Base-by-base conservation (phyloP, 768 basidiomycete genomes). In the Suillus cothurnatus region DNA sequence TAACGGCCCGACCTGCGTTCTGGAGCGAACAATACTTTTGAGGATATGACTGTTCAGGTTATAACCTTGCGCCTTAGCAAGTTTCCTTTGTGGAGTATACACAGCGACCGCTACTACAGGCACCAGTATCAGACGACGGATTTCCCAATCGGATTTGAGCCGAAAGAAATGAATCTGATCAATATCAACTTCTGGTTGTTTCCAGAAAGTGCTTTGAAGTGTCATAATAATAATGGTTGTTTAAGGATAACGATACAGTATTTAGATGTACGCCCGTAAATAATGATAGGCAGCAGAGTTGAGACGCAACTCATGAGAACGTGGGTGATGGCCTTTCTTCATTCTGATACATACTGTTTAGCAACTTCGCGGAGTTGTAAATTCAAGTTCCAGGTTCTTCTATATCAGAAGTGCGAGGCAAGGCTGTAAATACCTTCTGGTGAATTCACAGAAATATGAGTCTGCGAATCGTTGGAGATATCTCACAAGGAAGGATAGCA, bases 361-460 rank as follows among this genome's bases (percentile, higher is more conserved):
- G 17, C 57, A 39, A 6, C 6, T n/a, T 59, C 58, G 39, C 58
- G 58, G 58, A 59, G 39, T 41, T 59, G 39, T 41, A 59, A 59
- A 19, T 43, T 8, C 19, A 21, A 21, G 12, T 39, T 32, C 28
- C 15, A 26, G 23, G 49, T 59, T 41, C 28, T 28, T 52, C 38
- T 4, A 38, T 4, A 38, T 38, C 58, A 59, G 26, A 59, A 59
- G 28, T 59, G 19, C 39, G n/a, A 58, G 36, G 23, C 36, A 39
- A 32, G 53, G 53, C 53, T 55, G 53, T 32, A 55, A n/a, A 34
- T 32, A 12, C 21, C 36, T 38, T 58, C 53, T 55, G 31, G 53
- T 34, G 2, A n/a, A 23, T 58, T 39, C 57, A 28, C 38, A 58
- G 38, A 15, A 57, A 57, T 36, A 19, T 28, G 38, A 28, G 26